A percentile compares a stretch with the other conserved stretches of the same genome.
These are phyloP conservation scores for Metschnikowia proteae DNA, from an alignment of 805 yeast genomes.

Conservation along the genomic window DNA sequence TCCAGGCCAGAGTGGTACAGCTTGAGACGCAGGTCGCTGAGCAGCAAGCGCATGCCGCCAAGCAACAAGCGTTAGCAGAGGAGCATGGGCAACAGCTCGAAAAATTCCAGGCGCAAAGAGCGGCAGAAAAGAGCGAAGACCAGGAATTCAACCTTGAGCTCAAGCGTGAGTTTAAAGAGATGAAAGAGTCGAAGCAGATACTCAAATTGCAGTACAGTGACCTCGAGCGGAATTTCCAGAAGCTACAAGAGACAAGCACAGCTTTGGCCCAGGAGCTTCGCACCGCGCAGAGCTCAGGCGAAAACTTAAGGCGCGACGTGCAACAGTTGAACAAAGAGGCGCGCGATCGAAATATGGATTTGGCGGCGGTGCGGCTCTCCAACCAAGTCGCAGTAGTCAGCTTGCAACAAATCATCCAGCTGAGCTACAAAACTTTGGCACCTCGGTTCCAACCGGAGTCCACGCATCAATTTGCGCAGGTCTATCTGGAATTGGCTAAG, in stretches of 20 bases:
- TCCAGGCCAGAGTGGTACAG: background rate
- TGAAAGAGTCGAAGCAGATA: background rate
- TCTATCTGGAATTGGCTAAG: constrained; percentile 8
- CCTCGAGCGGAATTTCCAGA: background rate
- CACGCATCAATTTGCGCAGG: constrained; percentile 10
- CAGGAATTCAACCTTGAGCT: constrained; percentile 2
- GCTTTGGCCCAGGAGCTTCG: background rate
- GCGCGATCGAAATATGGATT: constrained; percentile 1
- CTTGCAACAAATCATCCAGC: constrained; percentile 9
- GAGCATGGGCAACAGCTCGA: background rate
- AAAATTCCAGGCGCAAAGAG: background rate
- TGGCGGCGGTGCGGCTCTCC: constrained; percentile 7
- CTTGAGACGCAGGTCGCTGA: background rate
- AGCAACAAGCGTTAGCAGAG: background rate
- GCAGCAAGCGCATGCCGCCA: background rate
- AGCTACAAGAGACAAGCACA: background rate
- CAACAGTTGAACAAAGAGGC: background rate
- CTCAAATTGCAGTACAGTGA: background rate
- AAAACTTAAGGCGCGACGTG: background rate
- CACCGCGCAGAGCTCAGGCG: background rate
- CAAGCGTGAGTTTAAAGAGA: constrained; percentile 3
- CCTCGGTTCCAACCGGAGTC: constrained; percentile 13
- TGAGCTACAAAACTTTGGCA: constrained; percentile 10
- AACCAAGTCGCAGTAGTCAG: constrained; percentile 9
- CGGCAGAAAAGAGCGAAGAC: background rate